Evolutionary conservation across 2,329 filamentous ascomycete genomes (phyloP), one percentile per base, ranked within the genome.

Genomic region (Pseudocercospora fuligena): DNA sequence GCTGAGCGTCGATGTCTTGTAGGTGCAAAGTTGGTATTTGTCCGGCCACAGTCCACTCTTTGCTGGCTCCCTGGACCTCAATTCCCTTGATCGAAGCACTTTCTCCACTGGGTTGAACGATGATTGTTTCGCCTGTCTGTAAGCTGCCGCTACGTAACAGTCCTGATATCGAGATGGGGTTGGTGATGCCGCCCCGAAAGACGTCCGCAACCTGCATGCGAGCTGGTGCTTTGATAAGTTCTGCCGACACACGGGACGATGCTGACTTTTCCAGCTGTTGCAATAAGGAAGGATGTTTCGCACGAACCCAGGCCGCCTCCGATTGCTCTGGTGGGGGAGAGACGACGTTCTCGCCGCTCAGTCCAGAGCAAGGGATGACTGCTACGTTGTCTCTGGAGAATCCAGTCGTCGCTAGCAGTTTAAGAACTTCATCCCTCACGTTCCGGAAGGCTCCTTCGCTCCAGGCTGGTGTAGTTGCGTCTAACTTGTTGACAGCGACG

Each of bases 401-500:
- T 1, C 92, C 93, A 0, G 94, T 92, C 0, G 90, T 88, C 0
- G 87, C 89, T 67, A 99, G 82, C 77, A 99, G 97, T 0, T 92
- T 90, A 0, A 88, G 88, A 70, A 97, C 89, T 74, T 97, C 92
- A 68, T 93, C 88, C 51, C 88, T 86, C 64, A 99, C 97, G 73
- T 97, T 91, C 25, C 92, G 86, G 73, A 96, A 99, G 1, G 93
- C 87, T 4, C 89, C 89, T 77, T 92, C 83, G 1, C 90, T 92
- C 96, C 96, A 99, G 1, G 72, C 53, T 1, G 75, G 73, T 5
- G 84, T 82, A 6, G 94, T 89, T 16, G 89, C 90, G 77, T 99
- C 95, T 74, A 99, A 90, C 79, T 99, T 99, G 82, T 99, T 99
- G 68, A 99, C 88, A 1, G 92, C 94, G 29, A 99, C 91, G 49